Evolutionary conservation across 129 eudicot genomes (phyloP).

Genomic region (Flaveria bidentis): DNA sequence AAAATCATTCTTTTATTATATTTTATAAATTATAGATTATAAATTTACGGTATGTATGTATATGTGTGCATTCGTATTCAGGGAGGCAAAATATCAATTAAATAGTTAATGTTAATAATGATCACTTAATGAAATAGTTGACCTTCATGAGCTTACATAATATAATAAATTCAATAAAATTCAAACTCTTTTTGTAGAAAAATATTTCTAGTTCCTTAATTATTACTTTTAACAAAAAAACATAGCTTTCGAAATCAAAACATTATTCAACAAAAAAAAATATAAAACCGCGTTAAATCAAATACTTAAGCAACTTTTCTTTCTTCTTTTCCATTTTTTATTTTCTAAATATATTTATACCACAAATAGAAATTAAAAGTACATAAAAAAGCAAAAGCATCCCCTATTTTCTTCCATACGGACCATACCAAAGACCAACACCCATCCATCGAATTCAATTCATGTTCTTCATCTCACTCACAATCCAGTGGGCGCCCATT

Average conservation of each 20-base stretch:
- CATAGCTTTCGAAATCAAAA: background rate
- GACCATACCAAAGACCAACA: conserved; percentile 25
- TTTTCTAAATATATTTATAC: background rate
- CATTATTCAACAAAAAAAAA: background rate
- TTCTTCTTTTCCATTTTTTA: background rate
- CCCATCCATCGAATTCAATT: conserved; percentile 23
- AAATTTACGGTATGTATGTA: too few relatives aligned
- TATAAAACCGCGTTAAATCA: background rate
- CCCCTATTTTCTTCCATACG: background rate
- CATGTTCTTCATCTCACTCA: conserved; percentile 19
- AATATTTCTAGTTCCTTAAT: too few relatives aligned
- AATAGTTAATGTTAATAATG: background rate
- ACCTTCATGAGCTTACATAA: background rate
- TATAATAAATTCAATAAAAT: too few relatives aligned
- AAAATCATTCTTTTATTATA: too few relatives aligned
- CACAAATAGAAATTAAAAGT: background rate
- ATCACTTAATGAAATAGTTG: background rate
- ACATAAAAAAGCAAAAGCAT: conserved; percentile 9
- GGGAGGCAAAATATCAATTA: too few relatives aligned
- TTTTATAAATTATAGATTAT: too few relatives aligned
- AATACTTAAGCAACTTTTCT: background rate
- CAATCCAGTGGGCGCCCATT: conserved; percentile 34
- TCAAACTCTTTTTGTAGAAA: too few relatives aligned
- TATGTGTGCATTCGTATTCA: too few relatives aligned
- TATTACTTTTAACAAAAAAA: too few relatives aligned